These are phyloP conservation scores for Cornus kousa DNA, from an alignment of 148 eudicot genomes.

Conservation along the genomic window DNA sequence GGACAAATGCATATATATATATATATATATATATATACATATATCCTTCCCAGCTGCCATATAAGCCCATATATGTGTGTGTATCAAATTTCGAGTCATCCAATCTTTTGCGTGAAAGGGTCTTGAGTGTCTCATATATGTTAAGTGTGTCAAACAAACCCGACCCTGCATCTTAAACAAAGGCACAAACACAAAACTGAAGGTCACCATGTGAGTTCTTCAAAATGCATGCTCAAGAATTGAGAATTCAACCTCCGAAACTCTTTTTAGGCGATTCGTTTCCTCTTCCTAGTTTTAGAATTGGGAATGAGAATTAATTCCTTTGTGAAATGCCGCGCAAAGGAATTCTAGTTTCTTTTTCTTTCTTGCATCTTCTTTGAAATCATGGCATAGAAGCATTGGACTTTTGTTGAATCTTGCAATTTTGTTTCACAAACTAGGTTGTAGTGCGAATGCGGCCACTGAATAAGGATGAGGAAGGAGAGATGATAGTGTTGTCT, in stretches of 20 bases:
- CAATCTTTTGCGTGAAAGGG: not conserved
- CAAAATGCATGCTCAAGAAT: not conserved
- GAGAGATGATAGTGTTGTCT: slow-evolving; percentile 63
- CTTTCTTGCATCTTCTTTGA: not conserved
- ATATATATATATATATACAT: too few species aligned
- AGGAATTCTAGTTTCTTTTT: not conserved
- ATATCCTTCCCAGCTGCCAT: not conserved
- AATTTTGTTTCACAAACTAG: slow-evolving; percentile 27
- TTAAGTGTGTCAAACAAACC: not conserved
- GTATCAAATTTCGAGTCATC: not conserved
- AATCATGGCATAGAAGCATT: not conserved
- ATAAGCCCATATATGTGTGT: too few species aligned
- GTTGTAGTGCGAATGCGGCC: slow-evolving; percentile 92
- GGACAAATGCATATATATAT: not conserved
- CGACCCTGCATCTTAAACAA: not conserved
- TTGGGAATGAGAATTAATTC: not conserved
- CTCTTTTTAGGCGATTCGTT: not conserved
- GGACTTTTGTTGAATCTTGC: not conserved
- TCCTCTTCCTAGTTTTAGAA: not conserved
- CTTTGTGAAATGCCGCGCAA: not conserved
- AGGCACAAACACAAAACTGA: not conserved
- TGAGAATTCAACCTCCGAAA: not conserved
- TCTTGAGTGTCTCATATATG: not conserved
- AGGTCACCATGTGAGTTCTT: not conserved
- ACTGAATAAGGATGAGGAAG: slow-evolving; percentile 66